Evolutionary conservation across 2,329 filamentous ascomycete genomes (phyloP).

Genomic region (Fusarium odoratissimum): DNA sequence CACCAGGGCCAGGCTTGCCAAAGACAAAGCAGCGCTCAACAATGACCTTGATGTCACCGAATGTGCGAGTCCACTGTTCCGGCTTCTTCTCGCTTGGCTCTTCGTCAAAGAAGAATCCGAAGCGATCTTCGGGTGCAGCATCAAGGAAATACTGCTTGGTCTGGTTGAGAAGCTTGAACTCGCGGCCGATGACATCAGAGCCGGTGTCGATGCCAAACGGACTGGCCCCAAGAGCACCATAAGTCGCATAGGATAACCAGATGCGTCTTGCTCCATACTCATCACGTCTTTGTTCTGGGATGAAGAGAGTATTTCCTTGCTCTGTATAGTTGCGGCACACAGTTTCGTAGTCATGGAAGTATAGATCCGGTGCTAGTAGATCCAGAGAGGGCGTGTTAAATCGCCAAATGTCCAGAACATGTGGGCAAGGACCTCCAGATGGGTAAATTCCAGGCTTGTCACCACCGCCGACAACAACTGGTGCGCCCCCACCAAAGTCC

Average conservation of each 20-base stretch:
- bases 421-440: constrained; percentile 50
- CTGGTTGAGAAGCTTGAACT: constrained; percentile 49
- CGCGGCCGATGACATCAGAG: constrained; percentile 45
- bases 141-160: constrained; percentile 45
- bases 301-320: constrained; percentile 59
- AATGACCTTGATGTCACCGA: constrained; percentile 50
- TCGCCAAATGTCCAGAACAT: constrained; percentile 55
- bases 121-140: constrained; percentile 47
- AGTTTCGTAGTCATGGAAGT: constrained; percentile 59
- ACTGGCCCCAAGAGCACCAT: constrained; percentile 52
- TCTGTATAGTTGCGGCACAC: constrained; percentile 59
- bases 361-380: constrained; percentile 60
- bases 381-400: constrained; percentile 55
- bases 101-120: constrained; percentile 55
- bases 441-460: constrained; percentile 52
- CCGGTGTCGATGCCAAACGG: constrained; percentile 57
- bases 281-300: constrained; percentile 64
- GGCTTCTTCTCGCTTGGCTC: constrained; percentile 35
- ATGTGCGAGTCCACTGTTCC: constrained; percentile 45
- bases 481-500: constrained; percentile 47
- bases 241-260: constrained; percentile 56
- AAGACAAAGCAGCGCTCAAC: constrained; percentile 56
- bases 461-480: constrained; percentile 52
- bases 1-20: constrained; percentile 53
- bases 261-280: constrained; percentile 57